phyloP scores from a whole-genome alignment of 805 yeast genomes.

The Cyberlindnera bimundalis region DNA sequence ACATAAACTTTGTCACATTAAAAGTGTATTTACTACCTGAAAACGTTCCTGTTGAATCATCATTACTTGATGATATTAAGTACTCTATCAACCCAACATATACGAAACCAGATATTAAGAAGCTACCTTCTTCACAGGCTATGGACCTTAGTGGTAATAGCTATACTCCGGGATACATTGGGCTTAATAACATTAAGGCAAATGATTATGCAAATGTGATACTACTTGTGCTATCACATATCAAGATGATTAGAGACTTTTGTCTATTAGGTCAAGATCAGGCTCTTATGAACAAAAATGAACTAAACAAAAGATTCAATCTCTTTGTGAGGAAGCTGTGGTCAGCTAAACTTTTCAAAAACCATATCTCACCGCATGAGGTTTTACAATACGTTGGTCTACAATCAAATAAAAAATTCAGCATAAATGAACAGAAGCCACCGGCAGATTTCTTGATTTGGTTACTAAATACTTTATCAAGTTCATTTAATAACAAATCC shows the following conservation, averaged over 20 bases:
- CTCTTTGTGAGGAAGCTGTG: conserved; percentile 55
- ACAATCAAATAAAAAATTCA: conserved; percentile 41
- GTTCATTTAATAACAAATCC: conserved; percentile 22
- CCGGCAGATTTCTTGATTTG: conserved; percentile 61
- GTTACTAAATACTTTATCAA: conserved; percentile 48
- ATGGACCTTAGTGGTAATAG: conserved; percentile 42
- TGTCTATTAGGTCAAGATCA: conserved; percentile 31
- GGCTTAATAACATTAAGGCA: conserved; percentile 50
- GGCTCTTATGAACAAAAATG: conserved; percentile 22
- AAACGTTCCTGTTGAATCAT: conserved; percentile 40
- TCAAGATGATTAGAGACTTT: conserved; percentile 45
- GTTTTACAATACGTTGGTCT: conserved; percentile 47
- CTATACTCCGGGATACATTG: conserved; percentile 64
- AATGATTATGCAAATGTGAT: conserved; percentile 58
- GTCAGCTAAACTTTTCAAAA: conserved; percentile 55
- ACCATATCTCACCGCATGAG: conserved; percentile 67
- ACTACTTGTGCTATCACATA: conserved; percentile 53
- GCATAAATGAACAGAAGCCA: conserved; percentile 37
- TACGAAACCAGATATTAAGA: conserved; percentile 25
- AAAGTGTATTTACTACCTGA: conserved; percentile 65
- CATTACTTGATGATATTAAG: conserved; percentile 48
- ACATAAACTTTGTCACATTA: conserved; percentile 47
- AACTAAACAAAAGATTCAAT: conserved; percentile 43
- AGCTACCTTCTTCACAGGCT: conserved; percentile 19
- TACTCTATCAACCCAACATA: conserved; percentile 52